phyloP scores from a whole-genome alignment of 345 rosid species.

The Carallia brachiata region DNA sequence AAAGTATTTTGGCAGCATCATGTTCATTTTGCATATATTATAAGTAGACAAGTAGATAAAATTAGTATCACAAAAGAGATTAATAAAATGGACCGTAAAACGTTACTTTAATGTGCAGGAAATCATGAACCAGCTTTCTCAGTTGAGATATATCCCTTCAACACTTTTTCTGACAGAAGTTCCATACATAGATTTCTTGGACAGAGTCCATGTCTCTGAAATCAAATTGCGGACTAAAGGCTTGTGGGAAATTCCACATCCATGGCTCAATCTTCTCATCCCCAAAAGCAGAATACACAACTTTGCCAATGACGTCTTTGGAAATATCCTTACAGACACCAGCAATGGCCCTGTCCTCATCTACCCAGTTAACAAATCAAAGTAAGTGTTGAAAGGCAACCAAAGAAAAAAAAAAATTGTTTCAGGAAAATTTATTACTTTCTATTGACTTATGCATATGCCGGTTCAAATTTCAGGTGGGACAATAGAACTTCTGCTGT shows the following conservation, averaged over 20 bases:
- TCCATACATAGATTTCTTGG: conserved; percentile 73
- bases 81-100: neutral
- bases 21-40: neutral
- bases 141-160: conserved; percentile 61
- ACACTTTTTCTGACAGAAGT: conserved; percentile 76
- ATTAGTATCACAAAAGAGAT: conserved; percentile 1
- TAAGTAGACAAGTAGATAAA: neutral
- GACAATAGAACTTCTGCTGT: conserved; percentile 89
- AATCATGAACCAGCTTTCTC: conserved; percentile 49
- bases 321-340: conserved; percentile 68
- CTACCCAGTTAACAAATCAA: conserved; percentile 88
- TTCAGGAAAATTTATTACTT: conserved; percentile 5
- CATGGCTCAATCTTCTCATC: conserved; percentile 96
- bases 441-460: conserved; percentile 17
- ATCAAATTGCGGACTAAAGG: conserved; percentile 76
- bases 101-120: conserved; percentile 52
- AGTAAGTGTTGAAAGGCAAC: conserved; percentile 42
- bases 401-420: conserved; percentile 2
- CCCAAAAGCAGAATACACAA: conserved; percentile 64
- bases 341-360: conserved; percentile 94
- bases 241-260: conserved; percentile 96
- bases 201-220: conserved; percentile 90
- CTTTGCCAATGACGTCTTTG: conserved; percentile 75
- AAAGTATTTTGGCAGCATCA: conserved; percentile 22
- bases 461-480: conserved; percentile 62